Evolutionary conservation across 2,329 filamentous ascomycete genomes (phyloP), one percentile per base, ranked within the genome.

Genomic region (Pezicula neosporulosa): DNA sequence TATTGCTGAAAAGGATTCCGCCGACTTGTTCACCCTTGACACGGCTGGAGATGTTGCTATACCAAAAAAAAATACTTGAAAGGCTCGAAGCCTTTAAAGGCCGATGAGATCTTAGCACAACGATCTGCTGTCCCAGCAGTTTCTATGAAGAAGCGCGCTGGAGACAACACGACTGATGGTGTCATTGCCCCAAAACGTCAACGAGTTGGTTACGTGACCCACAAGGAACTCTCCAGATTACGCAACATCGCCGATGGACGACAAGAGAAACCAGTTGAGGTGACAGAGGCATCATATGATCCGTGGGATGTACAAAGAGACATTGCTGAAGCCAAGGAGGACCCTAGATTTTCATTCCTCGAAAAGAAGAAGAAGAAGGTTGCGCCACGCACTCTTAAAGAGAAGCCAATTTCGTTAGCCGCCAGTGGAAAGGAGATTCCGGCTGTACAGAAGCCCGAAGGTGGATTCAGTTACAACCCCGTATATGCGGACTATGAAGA

Each of bases 391-490:
- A 91, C 93, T 0, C 69, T 96, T 59, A 86, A 86, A 62, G 80
- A 87, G 52, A 81, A 87, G 37, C 89, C 94, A 3, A 78, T 96
- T 48, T 90, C 92, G 3, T 79, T 97, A 28, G 81, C 89, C n/a
- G 88, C 87, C 41, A 90, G 79, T 64, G 92, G 91, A 36, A 96
- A 93, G 68, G 70, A 80, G 0, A 76, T 96, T 8, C 88, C 90
- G 1, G 85, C 91, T 3, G 87, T 99, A 1, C 77, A 80, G 55
- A 88, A 85, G 63, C 94, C 94, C 1, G 80, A 84, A 6, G 90
- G 86, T 15, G 91, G 90, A 53, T 90, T 86, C 69, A 96, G 90
- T 62, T 99, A 99, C 74, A 99, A 99, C 68, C 94, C 94, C 0
- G 75, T 82, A 6, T 95, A 95, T 61, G 80, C 83, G 56, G 91